Base-by-base conservation (phyloP, 176 grass and related monocot genomes). In the Eleusine indica region DNA sequence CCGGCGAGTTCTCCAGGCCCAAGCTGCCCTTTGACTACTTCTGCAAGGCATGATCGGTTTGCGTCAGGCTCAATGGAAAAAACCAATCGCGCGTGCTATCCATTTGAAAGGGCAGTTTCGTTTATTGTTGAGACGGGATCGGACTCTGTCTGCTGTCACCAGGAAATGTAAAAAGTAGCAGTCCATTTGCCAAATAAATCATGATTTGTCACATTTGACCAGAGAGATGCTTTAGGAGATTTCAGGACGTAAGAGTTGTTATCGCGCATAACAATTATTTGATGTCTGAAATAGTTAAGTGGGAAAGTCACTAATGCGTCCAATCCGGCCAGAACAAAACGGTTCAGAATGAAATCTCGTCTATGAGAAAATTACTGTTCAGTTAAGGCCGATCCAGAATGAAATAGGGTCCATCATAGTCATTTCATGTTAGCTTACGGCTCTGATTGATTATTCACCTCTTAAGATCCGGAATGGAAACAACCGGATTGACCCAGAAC, bases 21-120 rank as follows among this genome's bases (percentile, higher is more conserved):
- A 86, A 64, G 21, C 6, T 98, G 57, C 82, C 81, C 6, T 94
- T 94, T 51, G 66, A 56, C 80, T 92, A 84, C 80, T 97, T 92
- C 83, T 94, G 94, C 80, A 51, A 66, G 22, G 16, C 43, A 12
- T 76, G 61, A 64, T 64, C 25, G 25, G 25, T 12, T 61, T 47
- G 44, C 44, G 44, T 47, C 19, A 61, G 57, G 9, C 21, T 47
- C 56, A 11, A 62, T 62, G 7, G 3, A 21, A n/a, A n/a, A 2
- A 25, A 22, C 21, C 3, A 61, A 22, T 9, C 7, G 19, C 19
- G 12, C 1, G 19, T 56, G 48, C 11, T 52, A 57, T 57, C 16
- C 21, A 61, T 21, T 61, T 61, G 21, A 61, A 2, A 61, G 57
- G 57, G 19, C 57, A 9, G 19, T 61, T 61, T 35, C 32, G 32